These are phyloP conservation scores for Erigeron philadelphicus DNA, from an alignment of 140 eudicot genomes.

Conservation along the genomic window DNA sequence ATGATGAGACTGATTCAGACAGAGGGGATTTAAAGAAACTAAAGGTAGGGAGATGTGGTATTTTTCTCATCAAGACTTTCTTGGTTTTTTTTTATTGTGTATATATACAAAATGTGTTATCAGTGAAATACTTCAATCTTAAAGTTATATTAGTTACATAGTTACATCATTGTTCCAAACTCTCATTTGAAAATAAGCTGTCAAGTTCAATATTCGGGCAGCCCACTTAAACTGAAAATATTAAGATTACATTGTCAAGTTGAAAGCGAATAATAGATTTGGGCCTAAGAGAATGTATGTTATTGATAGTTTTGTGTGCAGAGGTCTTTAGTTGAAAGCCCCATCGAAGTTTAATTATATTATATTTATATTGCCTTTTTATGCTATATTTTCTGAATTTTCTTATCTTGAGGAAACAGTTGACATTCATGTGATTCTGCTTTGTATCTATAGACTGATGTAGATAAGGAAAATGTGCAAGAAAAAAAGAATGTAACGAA, in stretches of 20 bases:
- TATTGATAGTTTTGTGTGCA: not conserved
- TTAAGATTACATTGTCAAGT: not conserved
- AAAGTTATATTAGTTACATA: not conserved
- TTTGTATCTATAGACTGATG: slow-evolving; percentile 26
- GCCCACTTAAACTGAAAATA: not conserved
- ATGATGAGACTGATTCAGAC: slow-evolving; percentile 16
- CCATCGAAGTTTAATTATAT: not conserved
- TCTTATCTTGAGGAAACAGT: slow-evolving; percentile 10
- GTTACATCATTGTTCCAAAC: not conserved
- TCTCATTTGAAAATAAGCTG: not conserved
- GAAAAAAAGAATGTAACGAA: slow-evolving; percentile 23
- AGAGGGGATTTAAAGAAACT: slow-evolving; percentile 23
- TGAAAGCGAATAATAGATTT: not conserved
- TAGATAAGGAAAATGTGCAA: slow-evolving; percentile 16
- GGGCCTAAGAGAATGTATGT: not conserved
- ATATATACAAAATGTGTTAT: slow-evolving; percentile 9
- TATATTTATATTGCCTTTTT: not conserved
- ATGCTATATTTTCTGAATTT: slow-evolving; percentile 1
- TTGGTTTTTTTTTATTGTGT: slow-evolving; percentile 1
- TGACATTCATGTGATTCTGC: slow-evolving; percentile 16
- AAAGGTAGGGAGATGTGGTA: slow-evolving; percentile 25
- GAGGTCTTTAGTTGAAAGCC: not conserved
- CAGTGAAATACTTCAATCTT: not conserved
- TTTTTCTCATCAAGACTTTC: not conserved
- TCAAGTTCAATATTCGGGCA: not conserved